phyloP scores from a whole-genome alignment of 2,329 filamentous ascomycete species.

The Microdochium bolleyi region DNA sequence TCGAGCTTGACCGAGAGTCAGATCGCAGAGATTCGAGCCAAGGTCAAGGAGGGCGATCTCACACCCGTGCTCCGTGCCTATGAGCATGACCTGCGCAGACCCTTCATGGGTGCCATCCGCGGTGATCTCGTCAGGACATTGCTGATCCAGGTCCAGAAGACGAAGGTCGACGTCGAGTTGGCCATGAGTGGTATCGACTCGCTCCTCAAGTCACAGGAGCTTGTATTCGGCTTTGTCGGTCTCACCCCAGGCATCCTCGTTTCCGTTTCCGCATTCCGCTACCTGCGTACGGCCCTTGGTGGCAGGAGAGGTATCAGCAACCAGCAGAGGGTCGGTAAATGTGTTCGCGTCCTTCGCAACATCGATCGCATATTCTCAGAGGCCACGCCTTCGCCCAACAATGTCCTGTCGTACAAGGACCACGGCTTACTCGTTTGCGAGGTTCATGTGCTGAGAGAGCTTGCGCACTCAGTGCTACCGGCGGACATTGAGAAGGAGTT shows the following conservation, averaged over 20 bases:
- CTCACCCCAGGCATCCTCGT: conserved; percentile 90
- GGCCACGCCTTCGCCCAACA: conserved; percentile 62
- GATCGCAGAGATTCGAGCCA: conserved; percentile 65
- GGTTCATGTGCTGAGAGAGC: conserved; percentile 70
- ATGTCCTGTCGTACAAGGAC: conserved; percentile 80
- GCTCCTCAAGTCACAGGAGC: conserved; percentile 88
- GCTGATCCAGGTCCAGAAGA: conserved; percentile 96
- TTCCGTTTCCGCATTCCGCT: conserved; percentile 64
- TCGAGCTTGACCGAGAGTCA: conserved; percentile 56
- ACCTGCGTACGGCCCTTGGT: conserved; percentile 62
- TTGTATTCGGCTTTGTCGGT: conserved; percentile 96
- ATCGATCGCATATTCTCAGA: conserved; percentile 74
- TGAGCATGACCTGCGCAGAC: conserved; percentile 77
- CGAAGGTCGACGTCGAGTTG: conserved; percentile 95
- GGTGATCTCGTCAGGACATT: conserved; percentile 86
- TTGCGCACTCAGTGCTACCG: conserved; percentile 62
- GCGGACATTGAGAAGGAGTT: conserved; percentile 75
- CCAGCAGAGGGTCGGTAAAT: conserved; percentile 58
- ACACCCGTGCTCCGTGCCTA: conserved; percentile 88
- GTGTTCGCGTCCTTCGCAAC: conserved; percentile 74
- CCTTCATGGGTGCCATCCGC: conserved; percentile 72
- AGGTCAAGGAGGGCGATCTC: conserved; percentile 85
- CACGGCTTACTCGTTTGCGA: conserved; percentile 87
- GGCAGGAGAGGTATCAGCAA: conserved; percentile 60
- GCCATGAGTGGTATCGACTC: conserved; percentile 94